phyloP scores from a whole-genome alignment of 73 alveolate genomes.

The Effrenium voratum region DNA sequence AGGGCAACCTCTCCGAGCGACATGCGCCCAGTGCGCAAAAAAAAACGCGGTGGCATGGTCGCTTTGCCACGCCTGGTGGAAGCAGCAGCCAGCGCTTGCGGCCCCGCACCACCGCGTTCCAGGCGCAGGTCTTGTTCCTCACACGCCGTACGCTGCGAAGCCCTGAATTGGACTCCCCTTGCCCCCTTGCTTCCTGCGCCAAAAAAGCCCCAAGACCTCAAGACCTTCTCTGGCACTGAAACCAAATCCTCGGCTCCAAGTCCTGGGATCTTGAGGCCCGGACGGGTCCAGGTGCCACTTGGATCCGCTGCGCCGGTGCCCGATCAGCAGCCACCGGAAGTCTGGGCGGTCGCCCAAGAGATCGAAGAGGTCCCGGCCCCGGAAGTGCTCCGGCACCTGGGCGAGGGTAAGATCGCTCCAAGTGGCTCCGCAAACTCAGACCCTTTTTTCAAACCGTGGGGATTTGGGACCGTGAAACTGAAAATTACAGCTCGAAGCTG shows the following conservation, averaged over 20 bases:
- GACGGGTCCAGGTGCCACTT: constrained; percentile 96
- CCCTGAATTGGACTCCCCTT: neutral
- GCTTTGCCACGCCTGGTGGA: constrained; percentile 94
- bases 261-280: neutral
- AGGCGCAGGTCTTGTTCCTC: constrained; percentile 96
- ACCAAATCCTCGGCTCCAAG: neutral
- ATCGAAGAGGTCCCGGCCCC: constrained; percentile 93
- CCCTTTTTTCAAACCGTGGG: neutral
- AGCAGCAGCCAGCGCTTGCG: constrained; percentile 96
- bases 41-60: neutral
- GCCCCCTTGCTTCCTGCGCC: neutral
- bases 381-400: constrained; percentile 94
- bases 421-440: neutral
- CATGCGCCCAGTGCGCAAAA: neutral
- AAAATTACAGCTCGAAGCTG: too few species aligned
- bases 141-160: neutral
- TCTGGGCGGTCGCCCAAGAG: constrained; percentile 95
- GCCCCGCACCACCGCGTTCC: constrained; percentile 96
- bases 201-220: neutral
- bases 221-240: neutral
- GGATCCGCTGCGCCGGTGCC: constrained; percentile 96
- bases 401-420: neutral
- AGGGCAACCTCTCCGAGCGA: constrained; percentile 28
- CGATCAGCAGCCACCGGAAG: constrained; percentile 96
- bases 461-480: too few species aligned